phyloP scores from a whole-genome alignment of 2,329 filamentous ascomycete species.

The Thermothelomyces thermophilus region DNA sequence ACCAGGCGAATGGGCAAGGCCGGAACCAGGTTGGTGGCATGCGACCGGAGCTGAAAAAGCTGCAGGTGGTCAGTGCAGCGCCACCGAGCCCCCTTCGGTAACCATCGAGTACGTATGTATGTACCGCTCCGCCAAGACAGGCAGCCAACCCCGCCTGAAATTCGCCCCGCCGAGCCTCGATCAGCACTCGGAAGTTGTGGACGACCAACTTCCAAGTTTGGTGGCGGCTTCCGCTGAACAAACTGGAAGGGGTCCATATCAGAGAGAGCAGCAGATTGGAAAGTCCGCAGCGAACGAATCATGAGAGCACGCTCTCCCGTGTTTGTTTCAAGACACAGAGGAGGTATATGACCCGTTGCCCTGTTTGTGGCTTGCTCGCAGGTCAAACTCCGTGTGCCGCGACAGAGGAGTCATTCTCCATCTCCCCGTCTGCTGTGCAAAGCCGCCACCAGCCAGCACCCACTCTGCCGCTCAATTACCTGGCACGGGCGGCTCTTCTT shows the following conservation, averaged over 20 bases:
- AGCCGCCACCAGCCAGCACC: constrained; percentile 7
- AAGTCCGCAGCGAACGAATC: constrained; percentile 4
- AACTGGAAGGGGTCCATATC: neutral
- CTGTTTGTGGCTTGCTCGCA: neutral
- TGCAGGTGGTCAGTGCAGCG: constrained; percentile 29
- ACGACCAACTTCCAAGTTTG: constrained; percentile 1
- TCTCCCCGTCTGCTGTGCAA: neutral
- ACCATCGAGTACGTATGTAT: constrained; percentile 10
- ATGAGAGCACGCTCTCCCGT: constrained; percentile 4
- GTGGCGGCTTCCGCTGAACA: neutral
- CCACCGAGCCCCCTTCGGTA: constrained; percentile 18
- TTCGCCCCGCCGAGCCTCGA: constrained; percentile 12
- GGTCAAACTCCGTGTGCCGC: constrained; percentile 3
- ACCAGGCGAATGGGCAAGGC: constrained; percentile 27
- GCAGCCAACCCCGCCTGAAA: constrained; percentile 13
- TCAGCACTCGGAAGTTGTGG: neutral
- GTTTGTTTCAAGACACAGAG: neutral
- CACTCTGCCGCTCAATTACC: constrained; percentile 3
- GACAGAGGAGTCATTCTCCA: constrained; percentile 9
- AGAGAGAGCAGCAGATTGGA: neutral
- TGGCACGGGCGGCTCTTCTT: neutral
- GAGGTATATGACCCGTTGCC: constrained; percentile 12
- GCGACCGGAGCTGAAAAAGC: constrained; percentile 32
- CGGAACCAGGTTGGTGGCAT: constrained; percentile 16
- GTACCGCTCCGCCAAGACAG: constrained; percentile 17